Conservation (phyloP, 1,284 basidiomycete genomes). For the Testicularia cyperi region DNA sequence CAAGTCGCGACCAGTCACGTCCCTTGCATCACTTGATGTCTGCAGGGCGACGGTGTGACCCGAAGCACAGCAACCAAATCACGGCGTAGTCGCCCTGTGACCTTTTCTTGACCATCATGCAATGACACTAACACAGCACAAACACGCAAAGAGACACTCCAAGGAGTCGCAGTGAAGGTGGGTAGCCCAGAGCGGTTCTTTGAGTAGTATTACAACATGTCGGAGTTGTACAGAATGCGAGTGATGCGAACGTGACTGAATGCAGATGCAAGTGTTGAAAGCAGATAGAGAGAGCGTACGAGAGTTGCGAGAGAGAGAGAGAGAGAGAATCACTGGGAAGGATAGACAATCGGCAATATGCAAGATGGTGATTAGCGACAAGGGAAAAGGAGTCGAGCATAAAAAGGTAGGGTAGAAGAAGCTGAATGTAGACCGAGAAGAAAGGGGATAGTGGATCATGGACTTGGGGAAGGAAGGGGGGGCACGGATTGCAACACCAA, state of each 20-base stretch:
- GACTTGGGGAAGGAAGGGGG: too few relatives aligned
- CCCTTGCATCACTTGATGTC: too few relatives aligned
- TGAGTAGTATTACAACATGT: conserved; percentile 44
- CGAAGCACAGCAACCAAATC: too few relatives aligned
- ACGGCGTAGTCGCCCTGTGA: too few relatives aligned
- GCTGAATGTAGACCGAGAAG: not conserved
- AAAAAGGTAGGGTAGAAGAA: not conserved
- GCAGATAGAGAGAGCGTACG: conserved; percentile 9
- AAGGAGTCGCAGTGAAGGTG: too few relatives aligned
- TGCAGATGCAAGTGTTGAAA: conserved; percentile 38
- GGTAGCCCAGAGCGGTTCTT: too few relatives aligned
- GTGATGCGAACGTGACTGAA: conserved; percentile 5
- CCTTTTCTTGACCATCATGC: too few relatives aligned
- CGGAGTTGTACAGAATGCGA: conserved; percentile 41
- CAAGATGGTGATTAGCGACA: not conserved
- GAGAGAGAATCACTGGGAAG: conserved; percentile 1
- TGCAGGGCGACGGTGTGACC: too few relatives aligned
- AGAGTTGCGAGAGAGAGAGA: not conserved
- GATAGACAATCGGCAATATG: conserved; percentile 1
- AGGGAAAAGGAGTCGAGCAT: not conserved
- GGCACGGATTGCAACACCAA: too few relatives aligned
- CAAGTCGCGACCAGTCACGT: too few relatives aligned
- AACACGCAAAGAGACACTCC: too few relatives aligned
- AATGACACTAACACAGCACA: too few relatives aligned
- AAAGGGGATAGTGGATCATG: not conserved